Base-by-base conservation (phyloP, 208 protist genomes). In the Trypanosoma melophagium region DNA sequence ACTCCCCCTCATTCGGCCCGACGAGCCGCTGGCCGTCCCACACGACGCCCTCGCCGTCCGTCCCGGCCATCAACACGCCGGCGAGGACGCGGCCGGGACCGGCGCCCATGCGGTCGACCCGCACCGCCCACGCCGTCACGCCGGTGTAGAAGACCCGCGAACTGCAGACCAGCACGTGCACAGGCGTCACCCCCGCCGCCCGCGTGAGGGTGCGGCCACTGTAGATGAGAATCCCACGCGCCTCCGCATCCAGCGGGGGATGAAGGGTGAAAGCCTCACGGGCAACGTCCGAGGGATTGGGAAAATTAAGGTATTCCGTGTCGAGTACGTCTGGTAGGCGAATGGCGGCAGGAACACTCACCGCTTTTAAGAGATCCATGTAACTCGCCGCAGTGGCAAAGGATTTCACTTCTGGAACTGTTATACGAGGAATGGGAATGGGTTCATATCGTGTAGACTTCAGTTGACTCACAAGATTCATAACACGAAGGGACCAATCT, bases 11-110 rank as follows among this genome's bases (percentile, higher is more conserved):
- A 53, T 53, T 60, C 2, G 74, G 74, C 0, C 74, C 74, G 16
- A 80, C 62, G 54, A 80, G 71, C n/a, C 69, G 69, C 12, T 62
- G 61, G 2, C 74, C 74, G 62, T 80, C 74, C 67, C 74, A 80
- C 38, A 80, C 74, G 25, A 80, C 69, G 1, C 74, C 74, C 53
- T 73, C 68, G 21, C 74, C 74, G 31, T 71, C 69, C 0, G 59
- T 62, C 42, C 66, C 69, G 16, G 57, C 63, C 49, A 80, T 67
- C 14, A 70, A 44, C 1, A 77, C 65, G 0, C 74, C 74, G 0
- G 69, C 69, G 54, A 80, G 74, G 21, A 80, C 45, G 5, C 63
- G 74, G 19, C 74, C 67, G 13, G 67, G 62, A 2, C 68, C 68
- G 24, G 13, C 55, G 16, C 74, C 71, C 25, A 77, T 12, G 17